A percentile compares a stretch with the other conserved stretches of the same genome.
Evolutionary conservation across 805 yeast genomes (phyloP).

Genomic region (Candida qinlingensis): DNA sequence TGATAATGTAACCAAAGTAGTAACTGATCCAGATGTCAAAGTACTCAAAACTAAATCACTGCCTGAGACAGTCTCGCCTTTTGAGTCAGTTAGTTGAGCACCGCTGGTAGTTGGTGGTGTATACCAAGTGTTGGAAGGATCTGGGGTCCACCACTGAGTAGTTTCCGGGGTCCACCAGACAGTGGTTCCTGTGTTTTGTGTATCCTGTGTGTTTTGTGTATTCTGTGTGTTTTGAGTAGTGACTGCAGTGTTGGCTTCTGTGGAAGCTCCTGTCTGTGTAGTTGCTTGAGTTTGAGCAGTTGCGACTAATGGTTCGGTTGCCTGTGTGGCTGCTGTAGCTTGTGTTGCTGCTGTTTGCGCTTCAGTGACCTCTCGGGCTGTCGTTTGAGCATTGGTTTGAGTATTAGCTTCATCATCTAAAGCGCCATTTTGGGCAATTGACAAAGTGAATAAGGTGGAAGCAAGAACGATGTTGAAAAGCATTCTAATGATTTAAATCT

Average conservation of each 20-base stretch:
- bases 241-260: neutral
- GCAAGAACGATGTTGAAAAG: constrained; percentile 1
- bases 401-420: constrained; percentile 1
- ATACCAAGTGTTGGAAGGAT: neutral
- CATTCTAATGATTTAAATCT: neutral
- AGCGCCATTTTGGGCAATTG: constrained; percentile 7
- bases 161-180: constrained; percentile 11
- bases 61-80: neutral
- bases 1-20: constrained; percentile 2
- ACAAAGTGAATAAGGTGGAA: constrained; percentile 2
- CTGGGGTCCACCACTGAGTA: constrained; percentile 13
- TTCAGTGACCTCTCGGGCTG: neutral
- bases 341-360: neutral
- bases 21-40: constrained; percentile 1
- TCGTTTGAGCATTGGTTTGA: neutral
- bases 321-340: neutral
- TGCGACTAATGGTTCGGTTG: neutral
- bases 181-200: constrained; percentile 1
- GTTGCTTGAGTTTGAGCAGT: neutral
- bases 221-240: neutral
- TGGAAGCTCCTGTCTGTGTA: neutral
- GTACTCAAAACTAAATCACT: constrained; percentile 1
- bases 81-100: no score
- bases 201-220: neutral
- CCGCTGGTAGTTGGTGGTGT: neutral